A percentile compares a stretch with the other conserved stretches of the same genome.
These are phyloP conservation scores for Thelephora aurantiotincta DNA, from an alignment of 768 basidiomycete genomes.

Conservation along the genomic window DNA sequence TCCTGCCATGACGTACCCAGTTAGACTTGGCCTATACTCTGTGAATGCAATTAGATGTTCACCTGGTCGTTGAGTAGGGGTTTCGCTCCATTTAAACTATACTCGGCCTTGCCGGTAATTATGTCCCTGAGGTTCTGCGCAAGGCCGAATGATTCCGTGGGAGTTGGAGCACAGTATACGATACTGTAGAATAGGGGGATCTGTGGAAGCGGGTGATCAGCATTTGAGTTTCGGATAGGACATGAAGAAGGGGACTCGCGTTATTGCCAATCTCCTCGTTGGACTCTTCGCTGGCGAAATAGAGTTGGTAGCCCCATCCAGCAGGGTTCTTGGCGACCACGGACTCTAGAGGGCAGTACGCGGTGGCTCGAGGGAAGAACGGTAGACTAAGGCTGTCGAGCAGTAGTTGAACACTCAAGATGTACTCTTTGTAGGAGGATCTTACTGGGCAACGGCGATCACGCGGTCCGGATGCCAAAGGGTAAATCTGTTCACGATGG, in stretches of 20 bases:
- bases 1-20: no score
- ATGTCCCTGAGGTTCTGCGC: no score
- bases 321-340: constrained; percentile 36
- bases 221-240: no score
- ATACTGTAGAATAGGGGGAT: no score
- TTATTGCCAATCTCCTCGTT: constrained; percentile 40
- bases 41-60: no score
- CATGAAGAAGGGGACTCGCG: constrained; percentile 30
- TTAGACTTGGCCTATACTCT: no score
- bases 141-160: no score
- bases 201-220: no score
- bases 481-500: constrained; percentile 47
- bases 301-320: constrained; percentile 53
- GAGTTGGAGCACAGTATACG: no score
- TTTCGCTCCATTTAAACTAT: no score
- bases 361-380: constrained; percentile 41
- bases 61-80: no score
- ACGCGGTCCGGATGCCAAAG: constrained; percentile 59
- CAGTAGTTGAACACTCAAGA: constrained; percentile 1
- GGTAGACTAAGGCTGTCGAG: constrained; percentile 46
- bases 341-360: constrained; percentile 37
- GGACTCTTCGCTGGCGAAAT: constrained; percentile 39
- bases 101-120: no score
- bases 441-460: constrained; percentile 44
- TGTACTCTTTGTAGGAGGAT: constrained; percentile 3